phyloP scores from a whole-genome alignment of 73 alveolate genomes.

The Tetrahymena elliotti region DNA sequence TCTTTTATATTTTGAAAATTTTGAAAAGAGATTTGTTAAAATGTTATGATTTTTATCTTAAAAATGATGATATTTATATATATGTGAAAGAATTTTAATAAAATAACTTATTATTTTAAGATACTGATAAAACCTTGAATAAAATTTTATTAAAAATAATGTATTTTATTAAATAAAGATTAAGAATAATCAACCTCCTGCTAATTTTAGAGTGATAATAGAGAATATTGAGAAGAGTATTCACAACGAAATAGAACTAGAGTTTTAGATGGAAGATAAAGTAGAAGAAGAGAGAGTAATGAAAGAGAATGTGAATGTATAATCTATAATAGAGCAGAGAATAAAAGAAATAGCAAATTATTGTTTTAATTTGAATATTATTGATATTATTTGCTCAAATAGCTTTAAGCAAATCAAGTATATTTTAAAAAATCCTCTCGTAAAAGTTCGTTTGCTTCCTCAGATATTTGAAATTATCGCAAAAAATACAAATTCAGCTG shows the following conservation, averaged over 20 bases:
- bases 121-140: too few species aligned
- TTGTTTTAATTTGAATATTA: constrained; percentile 10
- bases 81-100: too few species aligned
- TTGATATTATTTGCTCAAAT: neutral
- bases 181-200: neutral
- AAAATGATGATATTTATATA: too few species aligned
- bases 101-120: too few species aligned
- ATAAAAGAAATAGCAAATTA: constrained; percentile 4
- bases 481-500: neutral
- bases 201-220: neutral
- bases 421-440: neutral
- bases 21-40: too few species aligned
- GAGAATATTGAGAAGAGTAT: constrained; percentile 20
- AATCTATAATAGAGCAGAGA: neutral
- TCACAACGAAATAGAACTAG: constrained; percentile 34
- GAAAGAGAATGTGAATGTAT: neutral
- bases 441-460: neutral
- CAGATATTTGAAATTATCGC: neutral
- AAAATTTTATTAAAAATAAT: neutral
- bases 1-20: too few species aligned
- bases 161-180: neutral
- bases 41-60: too few species aligned
- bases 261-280: constrained; percentile 18
- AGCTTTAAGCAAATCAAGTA: neutral
- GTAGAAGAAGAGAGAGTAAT: neutral